Percentiles rank a stretch among this genome's conserved stretches.
phyloP scores from a whole-genome alignment of 1,139 yeast species.

The Magnusiomyces fungicola region DNA sequence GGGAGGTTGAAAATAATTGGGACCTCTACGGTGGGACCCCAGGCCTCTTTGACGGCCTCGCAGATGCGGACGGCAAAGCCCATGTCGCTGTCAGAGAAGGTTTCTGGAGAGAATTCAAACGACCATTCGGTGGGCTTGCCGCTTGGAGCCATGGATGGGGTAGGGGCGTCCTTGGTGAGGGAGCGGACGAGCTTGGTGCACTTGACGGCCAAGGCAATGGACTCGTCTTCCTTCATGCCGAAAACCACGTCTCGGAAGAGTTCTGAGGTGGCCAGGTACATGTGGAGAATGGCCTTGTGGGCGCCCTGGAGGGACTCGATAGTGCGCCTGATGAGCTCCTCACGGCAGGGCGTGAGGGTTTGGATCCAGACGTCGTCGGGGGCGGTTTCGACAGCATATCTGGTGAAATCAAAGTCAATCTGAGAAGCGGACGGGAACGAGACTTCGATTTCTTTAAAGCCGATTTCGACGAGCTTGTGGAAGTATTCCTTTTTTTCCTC shows the following conservation, averaged over 20 bases:
- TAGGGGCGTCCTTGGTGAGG: constrained; percentile 64
- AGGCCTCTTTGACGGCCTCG: constrained; percentile 90
- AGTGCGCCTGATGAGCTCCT: constrained; percentile 79
- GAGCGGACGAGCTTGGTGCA: constrained; percentile 73
- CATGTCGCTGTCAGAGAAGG: constrained; percentile 82
- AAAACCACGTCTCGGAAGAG: constrained; percentile 88
- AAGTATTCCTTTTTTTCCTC: constrained; percentile 86
- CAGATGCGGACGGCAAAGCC: constrained; percentile 80
- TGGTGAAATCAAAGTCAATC: constrained; percentile 90
- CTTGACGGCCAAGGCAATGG: constrained; percentile 71
- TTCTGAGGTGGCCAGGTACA: constrained; percentile 87
- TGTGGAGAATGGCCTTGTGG: constrained; percentile 81
- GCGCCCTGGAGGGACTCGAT: constrained; percentile 88
- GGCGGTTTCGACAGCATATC: constrained; percentile 85
- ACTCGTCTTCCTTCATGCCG: constrained; percentile 74
- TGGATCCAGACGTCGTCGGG: constrained; percentile 92
- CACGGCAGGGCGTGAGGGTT: constrained; percentile 88
- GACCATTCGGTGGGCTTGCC: constrained; percentile 74
- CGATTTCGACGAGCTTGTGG: constrained; percentile 76
- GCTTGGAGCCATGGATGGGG: constrained; percentile 43
- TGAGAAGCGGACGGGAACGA: constrained; percentile 96
- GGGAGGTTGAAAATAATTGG: constrained; percentile 95
- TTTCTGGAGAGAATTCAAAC: constrained; percentile 92
- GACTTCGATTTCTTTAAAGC: constrained; percentile 95
- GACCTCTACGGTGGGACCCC: constrained; percentile 77